Evolutionary conservation across 306 rosid species (phyloP).

Genomic region (Hylodesmum podocarpum): DNA sequence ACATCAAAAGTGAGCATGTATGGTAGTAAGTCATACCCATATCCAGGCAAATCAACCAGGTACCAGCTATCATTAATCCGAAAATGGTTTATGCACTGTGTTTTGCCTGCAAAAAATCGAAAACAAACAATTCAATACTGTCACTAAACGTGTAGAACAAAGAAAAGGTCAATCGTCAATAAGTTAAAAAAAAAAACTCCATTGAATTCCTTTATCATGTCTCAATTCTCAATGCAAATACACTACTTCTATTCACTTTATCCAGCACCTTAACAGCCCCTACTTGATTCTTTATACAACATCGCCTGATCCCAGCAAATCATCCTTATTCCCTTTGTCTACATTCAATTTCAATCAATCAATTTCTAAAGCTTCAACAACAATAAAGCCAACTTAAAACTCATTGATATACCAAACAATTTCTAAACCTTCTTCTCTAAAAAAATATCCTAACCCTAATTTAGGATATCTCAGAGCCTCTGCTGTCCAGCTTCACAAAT

Average conservation of each 20-base stretch:
- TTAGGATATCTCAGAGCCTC: not conserved
- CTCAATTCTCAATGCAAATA: not conserved
- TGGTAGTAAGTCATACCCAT: conserved; percentile 65
- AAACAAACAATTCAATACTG: not conserved
- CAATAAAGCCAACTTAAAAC: no score
- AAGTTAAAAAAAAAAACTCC: not conserved
- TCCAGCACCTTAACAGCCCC: not conserved
- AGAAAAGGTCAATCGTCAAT: not conserved
- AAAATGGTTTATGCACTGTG: conserved; percentile 97
- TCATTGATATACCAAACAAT: no score
- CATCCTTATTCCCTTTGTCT: not conserved
- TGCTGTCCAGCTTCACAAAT: not conserved
- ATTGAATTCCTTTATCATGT: not conserved
- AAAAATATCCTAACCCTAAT: not conserved
- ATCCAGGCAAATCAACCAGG: conserved; percentile 98
- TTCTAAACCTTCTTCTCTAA: not conserved
- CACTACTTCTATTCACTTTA: not conserved
- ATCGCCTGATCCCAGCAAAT: not conserved
- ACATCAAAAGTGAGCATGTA: not conserved
- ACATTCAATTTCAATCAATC: not conserved
- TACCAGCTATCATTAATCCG: conserved; percentile 91
- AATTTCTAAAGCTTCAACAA: not conserved
- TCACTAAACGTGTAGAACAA: not conserved
- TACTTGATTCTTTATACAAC: not conserved
- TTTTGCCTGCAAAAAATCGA: conserved; percentile 63